Percentiles rank a stretch among this genome's conserved stretches.
phyloP scores from a whole-genome alignment of 257 asterid genomes.

The Fraxinus americana region DNA sequence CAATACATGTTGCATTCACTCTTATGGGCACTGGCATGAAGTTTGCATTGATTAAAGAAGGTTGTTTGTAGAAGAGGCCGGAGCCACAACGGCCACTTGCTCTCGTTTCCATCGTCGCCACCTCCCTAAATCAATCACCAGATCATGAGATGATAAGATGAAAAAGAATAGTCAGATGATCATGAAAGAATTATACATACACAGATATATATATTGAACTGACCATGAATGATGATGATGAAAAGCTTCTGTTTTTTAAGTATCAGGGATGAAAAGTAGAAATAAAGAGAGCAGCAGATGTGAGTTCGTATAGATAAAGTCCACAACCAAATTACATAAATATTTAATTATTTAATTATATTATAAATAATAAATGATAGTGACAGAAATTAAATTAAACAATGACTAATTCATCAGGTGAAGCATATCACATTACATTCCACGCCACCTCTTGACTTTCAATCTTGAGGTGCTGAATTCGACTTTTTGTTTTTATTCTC shows the following conservation, averaged over 20 bases:
- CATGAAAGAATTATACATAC: not conserved
- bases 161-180: not conserved
- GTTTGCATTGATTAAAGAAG: conserved; percentile 76
- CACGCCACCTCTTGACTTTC: not conserved
- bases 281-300: not conserved
- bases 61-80: conserved; percentile 61
- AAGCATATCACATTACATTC: not conserved
- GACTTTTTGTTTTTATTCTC: not conserved
- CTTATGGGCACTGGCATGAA: conserved; percentile 81
- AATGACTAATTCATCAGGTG: not conserved
- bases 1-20: conserved; percentile 95
- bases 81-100: conserved; percentile 72
- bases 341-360: not conserved
- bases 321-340: not conserved
- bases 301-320: not conserved
- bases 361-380: not conserved
- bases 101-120: conserved; percentile 5
- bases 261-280: not conserved
- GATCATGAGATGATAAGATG: not conserved
- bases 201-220: not conserved
- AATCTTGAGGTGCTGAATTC: not conserved
- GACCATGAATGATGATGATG: not conserved
- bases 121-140: not conserved
- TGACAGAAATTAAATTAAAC: not conserved
- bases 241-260: not conserved